phyloP scores from a whole-genome alignment of 441 rosid genomes.

The Populus hybrid region DNA sequence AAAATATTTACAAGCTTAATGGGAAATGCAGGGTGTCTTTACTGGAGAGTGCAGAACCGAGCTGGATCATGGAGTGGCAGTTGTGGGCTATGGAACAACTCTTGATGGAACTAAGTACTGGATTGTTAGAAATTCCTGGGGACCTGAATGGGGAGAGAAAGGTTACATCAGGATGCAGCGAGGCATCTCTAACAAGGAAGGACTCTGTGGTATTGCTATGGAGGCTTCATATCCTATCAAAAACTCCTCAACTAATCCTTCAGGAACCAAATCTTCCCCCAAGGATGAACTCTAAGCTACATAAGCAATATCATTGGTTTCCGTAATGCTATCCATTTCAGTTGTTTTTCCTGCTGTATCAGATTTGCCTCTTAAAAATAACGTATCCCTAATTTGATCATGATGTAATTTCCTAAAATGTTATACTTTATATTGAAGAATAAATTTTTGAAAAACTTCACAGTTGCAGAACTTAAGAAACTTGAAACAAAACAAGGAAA shows the following conservation, averaged over 20 bases:
- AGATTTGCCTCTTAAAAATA: not conserved
- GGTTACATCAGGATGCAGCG: conserved; percentile 81
- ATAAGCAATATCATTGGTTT: not conserved
- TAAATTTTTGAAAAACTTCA: not conserved
- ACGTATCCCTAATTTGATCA: not conserved
- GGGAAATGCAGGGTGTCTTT: conserved; percentile 64
- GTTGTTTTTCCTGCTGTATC: not conserved
- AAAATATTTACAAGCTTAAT: not conserved
- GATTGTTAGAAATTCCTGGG: conserved; percentile 94
- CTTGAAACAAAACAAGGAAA: no score
- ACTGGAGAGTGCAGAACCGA: conserved; percentile 69
- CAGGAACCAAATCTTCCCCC: conserved; percentile 12
- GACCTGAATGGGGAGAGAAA: conserved; percentile 85
- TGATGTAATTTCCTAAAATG: not conserved
- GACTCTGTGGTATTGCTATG: conserved; percentile 87
- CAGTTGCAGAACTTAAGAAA: not conserved
- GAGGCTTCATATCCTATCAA: conserved; percentile 82
- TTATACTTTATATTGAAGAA: not conserved
- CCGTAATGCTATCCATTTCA: not conserved
- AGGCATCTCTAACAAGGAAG: conserved; percentile 46
- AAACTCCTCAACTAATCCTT: conserved; percentile 55
- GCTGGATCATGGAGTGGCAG: conserved; percentile 70
- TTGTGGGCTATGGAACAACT: conserved; percentile 79
- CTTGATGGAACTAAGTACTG: conserved; percentile 71
- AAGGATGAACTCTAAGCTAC: conserved; percentile 72